phyloP scores from a whole-genome alignment of 805 yeast species.

The Metschnikowia aberdeeniae region DNA sequence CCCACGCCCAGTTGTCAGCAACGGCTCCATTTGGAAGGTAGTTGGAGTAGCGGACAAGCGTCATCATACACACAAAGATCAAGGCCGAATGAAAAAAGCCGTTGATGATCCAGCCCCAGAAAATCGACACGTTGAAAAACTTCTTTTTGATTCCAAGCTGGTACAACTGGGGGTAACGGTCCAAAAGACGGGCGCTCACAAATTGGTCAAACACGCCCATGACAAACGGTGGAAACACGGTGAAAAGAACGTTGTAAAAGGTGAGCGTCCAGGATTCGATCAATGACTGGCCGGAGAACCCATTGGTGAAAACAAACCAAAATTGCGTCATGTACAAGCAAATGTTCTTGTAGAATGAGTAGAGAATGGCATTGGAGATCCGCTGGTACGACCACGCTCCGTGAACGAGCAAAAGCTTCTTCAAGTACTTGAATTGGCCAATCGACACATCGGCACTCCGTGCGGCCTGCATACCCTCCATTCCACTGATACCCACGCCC shows the following conservation, averaged over 20 bases:
- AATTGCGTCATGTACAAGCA: constrained; percentile 96
- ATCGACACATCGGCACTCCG: constrained; percentile 96
- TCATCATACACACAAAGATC: constrained; percentile 67
- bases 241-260: constrained; percentile 88
- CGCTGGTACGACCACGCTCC: constrained; percentile 98
- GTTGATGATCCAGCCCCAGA: constrained; percentile 96
- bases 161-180: constrained; percentile 89
- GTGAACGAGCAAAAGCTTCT: constrained; percentile 82
- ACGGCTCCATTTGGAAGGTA: constrained; percentile 62
- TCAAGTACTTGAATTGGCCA: constrained; percentile 88
- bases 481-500: constrained; percentile 98
- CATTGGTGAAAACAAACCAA: constrained; percentile 93
- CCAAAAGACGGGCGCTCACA: constrained; percentile 83
- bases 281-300: constrained; percentile 91
- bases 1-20: constrained; percentile 94
- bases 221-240: constrained; percentile 93
- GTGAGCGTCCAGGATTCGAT: constrained; percentile 98
- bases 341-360: constrained; percentile 93
- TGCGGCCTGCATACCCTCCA: constrained; percentile 99
- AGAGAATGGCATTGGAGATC: constrained; percentile 84
- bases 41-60: constrained; percentile 66
- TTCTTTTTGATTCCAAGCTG: constrained; percentile 84
- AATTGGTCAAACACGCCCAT: constrained; percentile 96
- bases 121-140: constrained; percentile 85
- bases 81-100: constrained; percentile 93